Base-by-base conservation (phyloP, 495 filamentous ascomycete genomes). In the Pseudotulostoma volvatum region DNA sequence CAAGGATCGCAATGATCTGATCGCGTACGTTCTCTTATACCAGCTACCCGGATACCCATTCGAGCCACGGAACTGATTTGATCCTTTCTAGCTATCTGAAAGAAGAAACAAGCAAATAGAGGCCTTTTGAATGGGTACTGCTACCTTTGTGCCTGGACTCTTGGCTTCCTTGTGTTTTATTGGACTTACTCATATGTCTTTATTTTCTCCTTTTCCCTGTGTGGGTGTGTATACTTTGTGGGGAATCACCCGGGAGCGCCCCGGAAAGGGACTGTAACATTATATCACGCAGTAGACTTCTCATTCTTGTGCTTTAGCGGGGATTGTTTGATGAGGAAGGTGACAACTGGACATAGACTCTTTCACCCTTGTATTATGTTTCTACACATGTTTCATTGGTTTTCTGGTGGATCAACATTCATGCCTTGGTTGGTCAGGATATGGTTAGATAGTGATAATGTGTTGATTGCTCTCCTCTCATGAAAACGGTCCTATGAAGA, bases 1-100 rank as follows among this genome's bases (percentile, higher is more conserved):
- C 49, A 95, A 95, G 81, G 90, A 99, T 70, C 74, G 90, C 62
- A 96, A 96, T 66, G 92, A 99, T 68, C 73, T 99, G 50, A 93
- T 96, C 74, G 88, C 86, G 84, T 93, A 80, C 51, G 84, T 71
- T 51, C 18, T 31, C 16, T 23, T 21, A 8, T 17, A 18, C 17
- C 21, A 14, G 30, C 18, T 9, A 9, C 1, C 25, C 1, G 23
- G 4, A 18, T 31, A 5, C 23, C 11, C 23, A 5, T 11, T 28
- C 11, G 23, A 28, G 11, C 13, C n/a, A 31, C 13, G 36, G 34
- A 31, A 38, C 5, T 45, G 34, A 37, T 34, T 28, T 38, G 25
- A 11, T 7, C 15, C 2, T 3, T 33, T 38, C 14, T 25, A 42
- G 40, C 14, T 39, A 7, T 7, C 21, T 39, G 8, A 9, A 30